These are phyloP conservation scores for Zostera marina DNA, from an alignment of 116 monocot species.

Conservation along the genomic window DNA sequence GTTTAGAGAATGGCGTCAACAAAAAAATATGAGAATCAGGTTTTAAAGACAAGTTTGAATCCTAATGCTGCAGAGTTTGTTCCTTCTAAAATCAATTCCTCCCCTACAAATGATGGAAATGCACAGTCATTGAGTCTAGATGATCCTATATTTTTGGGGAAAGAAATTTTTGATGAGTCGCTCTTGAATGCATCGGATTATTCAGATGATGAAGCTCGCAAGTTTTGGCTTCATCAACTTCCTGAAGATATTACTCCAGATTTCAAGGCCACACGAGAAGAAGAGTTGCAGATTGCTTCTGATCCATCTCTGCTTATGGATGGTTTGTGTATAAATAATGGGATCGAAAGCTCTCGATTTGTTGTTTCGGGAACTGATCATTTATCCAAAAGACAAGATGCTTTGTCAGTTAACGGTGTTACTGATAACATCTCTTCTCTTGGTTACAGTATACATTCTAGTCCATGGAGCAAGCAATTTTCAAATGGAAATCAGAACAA, in stretches of 20 bases:
- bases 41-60: slow-evolving; percentile 35
- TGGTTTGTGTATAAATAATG: slow-evolving; percentile 49
- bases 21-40: neutral
- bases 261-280: slow-evolving; percentile 37
- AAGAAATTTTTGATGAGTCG: slow-evolving; percentile 30
- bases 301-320: slow-evolving; percentile 13
- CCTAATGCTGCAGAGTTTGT: slow-evolving; percentile 92
- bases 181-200: slow-evolving; percentile 42
- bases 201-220: slow-evolving; percentile 72
- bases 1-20: neutral
- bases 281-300: slow-evolving; percentile 17
- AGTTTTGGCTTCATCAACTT: slow-evolving; percentile 19
- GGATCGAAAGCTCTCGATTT: slow-evolving; percentile 19
- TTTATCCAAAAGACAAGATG: slow-evolving; percentile 9
- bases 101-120: slow-evolving; percentile 14
- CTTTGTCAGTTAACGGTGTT: slow-evolving; percentile 11
- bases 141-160: slow-evolving; percentile 16
- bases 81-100: slow-evolving; percentile 46
- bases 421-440: slow-evolving; percentile 12
- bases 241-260: slow-evolving; percentile 49
- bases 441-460: slow-evolving; percentile 11
- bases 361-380: slow-evolving; percentile 12
- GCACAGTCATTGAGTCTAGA: slow-evolving; percentile 13
- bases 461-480: slow-evolving; percentile 29
- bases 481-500: slow-evolving; percentile 21